Base-by-base conservation (phyloP, 345 rosid genomes). In the Lenwebbia sp. region DNA sequence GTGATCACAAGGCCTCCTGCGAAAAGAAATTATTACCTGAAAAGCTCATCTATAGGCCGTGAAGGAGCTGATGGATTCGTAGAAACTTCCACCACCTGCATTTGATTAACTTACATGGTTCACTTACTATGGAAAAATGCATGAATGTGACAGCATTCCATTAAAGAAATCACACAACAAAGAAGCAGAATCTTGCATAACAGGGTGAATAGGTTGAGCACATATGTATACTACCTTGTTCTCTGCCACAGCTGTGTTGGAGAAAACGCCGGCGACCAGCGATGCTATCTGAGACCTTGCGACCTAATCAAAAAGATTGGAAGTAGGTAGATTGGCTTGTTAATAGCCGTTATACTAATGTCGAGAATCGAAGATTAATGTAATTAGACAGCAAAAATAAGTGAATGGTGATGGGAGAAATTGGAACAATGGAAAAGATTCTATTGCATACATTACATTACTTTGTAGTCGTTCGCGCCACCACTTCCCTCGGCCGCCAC, bases 361-460 rank as follows among this genome's bases (percentile, higher is more conserved):
- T 37, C 14, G 13, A 70, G 22, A 19, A 19, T 70, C 21, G 26
- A 70, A 37, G 26, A 70, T 37, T 33, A 7, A 70, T 37, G 47
- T 10, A 70, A 70, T 9, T 82, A 54, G 19, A 54, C 82, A 70
- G 57, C 82, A 82, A 88, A 52, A 13, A 65, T 7, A 11, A 57
- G 11, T 62, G 49, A 75, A 55, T 17, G 75, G 82, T 62, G 53
- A 52, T 25, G 53, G 30, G 85, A 86, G 83, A 26, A 57, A 0
- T 84, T 40, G 1, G 22, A 56, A 19, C 8, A 11, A 70, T 25
- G 82, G 87, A 88, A 87, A 88, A 86, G 91, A 91, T 87, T 86
- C 82, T 89, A 91, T 58, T 55, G 96, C 95, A 94, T 96, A 95
- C 99, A 96, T 96, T 96, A 95, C 99, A 95, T 96, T 97, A 97